These are phyloP conservation scores for Colletotrichum sp. DNA, from an alignment of 2,329 filamentous ascomycete genomes.

Conservation along the genomic window DNA sequence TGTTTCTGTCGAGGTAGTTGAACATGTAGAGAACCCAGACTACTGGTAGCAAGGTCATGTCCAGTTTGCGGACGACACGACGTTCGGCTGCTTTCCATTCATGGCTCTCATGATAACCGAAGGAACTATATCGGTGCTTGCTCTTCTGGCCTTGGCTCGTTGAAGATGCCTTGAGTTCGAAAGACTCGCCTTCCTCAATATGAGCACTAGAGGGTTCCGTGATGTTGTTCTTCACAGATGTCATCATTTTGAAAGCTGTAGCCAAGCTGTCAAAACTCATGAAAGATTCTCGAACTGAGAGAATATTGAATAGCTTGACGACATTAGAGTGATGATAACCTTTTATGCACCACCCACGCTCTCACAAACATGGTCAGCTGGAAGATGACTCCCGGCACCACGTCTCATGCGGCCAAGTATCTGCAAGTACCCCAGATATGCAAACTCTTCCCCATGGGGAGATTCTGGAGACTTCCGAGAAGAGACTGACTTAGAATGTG, in stretches of 20 bases:
- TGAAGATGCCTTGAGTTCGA: background rate
- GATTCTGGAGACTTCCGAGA: background rate
- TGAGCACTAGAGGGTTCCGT: background rate
- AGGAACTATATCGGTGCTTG: background rate
- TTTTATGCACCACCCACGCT: background rate
- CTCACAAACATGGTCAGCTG: background rate
- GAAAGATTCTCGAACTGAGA: too few species aligned
- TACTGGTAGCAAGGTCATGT: slow-evolving; percentile 24
- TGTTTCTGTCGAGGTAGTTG: slow-evolving; percentile 8
- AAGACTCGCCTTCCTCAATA: background rate
- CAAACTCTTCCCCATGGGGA: background rate
- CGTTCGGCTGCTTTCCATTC: background rate
- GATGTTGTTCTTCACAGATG: accelerated
- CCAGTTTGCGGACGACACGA: slow-evolving; percentile 24
- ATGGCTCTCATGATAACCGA: background rate
- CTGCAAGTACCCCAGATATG: background rate
- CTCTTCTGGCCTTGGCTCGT: background rate
- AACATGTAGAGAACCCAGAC: background rate
- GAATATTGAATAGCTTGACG: accelerated
- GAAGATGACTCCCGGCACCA: background rate
- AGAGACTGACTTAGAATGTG: background rate
- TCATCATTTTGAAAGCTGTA: accelerated
- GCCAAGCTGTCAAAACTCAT: accelerated
- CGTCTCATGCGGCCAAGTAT: background rate
- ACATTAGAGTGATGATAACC: accelerated